Base-by-base conservation (phyloP, 2,329 filamentous ascomycete species). In the Venturia nashicola region DNA sequence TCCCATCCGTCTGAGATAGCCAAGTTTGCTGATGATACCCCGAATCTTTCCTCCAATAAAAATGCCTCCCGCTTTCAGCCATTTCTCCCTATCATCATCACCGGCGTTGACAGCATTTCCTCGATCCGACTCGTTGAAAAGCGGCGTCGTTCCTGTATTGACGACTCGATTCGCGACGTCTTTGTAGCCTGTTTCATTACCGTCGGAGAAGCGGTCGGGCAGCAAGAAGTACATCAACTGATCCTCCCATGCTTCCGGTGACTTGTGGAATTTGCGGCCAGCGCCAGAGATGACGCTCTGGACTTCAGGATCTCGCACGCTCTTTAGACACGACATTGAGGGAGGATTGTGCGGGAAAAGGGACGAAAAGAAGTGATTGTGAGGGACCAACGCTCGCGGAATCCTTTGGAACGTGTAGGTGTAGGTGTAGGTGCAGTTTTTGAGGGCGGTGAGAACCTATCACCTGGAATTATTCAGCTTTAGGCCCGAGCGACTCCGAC, bases 161-260 rank as follows among this genome's bases (percentile, higher is more conserved):
- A 65, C 60, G 39, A 32, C 18, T 16, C 55, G 51, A 20, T 63
- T 64, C 27, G 43, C 20, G 18, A 40, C 18, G 5, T 42, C 36
- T 14, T 14, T 60, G 62, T 64, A 60, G 36, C 62, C 54, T 23
- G 32, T 34, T 51, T 69, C 68, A 12, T 59, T 20, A 46, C 63
- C 64, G 54, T 68, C 64, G 3, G 68, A 68, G 60, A 69, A 69
- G 12, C 69, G 67, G 42, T 69, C 68, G 2, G 69, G 68, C 7
- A 69, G 65, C 6, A 69, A 64, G 44, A 69, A 70, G 62, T 69
- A 68, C 23, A 69, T 63, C 16, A 64, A 27, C 55, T 69, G 67
- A 51, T 70, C 68, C 59, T 69, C 68, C 69, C 69, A 70, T 11
- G 67, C 67, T 32, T 54, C 9, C n/a, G 69, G 69, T 9, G 69